Percentiles rank a stretch among this genome's conserved stretches.
Conservation (phyloP, 345 rosid genomes). For the Angophora floribunda region DNA sequence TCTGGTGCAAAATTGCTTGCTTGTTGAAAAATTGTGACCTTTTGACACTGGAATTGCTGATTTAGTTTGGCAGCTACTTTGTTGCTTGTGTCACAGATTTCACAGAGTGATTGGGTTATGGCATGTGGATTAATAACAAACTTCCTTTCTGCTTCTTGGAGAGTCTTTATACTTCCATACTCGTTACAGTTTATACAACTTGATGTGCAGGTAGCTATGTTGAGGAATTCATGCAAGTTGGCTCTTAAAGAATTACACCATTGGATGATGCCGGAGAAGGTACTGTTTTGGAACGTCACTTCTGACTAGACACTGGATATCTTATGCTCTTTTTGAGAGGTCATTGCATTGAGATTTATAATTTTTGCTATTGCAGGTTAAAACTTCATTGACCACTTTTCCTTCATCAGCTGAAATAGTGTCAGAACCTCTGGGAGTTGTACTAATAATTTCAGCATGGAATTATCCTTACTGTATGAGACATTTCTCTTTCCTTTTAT, state of each 20-base stretch:
- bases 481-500: neutral
- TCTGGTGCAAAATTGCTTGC: neutral
- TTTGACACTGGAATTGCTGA: neutral
- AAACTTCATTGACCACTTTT: slow-evolving; percentile 66
- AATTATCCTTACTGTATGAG: slow-evolving; percentile 77
- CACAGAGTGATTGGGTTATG: neutral
- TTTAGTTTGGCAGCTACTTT: neutral
- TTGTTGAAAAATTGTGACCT: neutral
- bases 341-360: neutral
- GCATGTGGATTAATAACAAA: neutral
- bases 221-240: slow-evolving; percentile 46
- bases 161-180: neutral
- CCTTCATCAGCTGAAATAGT: slow-evolving; percentile 92
- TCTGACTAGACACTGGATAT: neutral
- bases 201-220: slow-evolving; percentile 44
- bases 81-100: neutral
- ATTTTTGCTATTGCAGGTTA: slow-evolving; percentile 40
- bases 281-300: neutral
- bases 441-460: slow-evolving; percentile 91
- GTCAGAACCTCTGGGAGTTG: slow-evolving; percentile 89
- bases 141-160: neutral
- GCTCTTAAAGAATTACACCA: slow-evolving; percentile 60
- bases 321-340: neutral
- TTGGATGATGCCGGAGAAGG: slow-evolving; percentile 90
- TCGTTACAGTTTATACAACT: neutral